Conservation (phyloP, 495 filamentous ascomycete species). For the Jackrogersella multiformis region DNA sequence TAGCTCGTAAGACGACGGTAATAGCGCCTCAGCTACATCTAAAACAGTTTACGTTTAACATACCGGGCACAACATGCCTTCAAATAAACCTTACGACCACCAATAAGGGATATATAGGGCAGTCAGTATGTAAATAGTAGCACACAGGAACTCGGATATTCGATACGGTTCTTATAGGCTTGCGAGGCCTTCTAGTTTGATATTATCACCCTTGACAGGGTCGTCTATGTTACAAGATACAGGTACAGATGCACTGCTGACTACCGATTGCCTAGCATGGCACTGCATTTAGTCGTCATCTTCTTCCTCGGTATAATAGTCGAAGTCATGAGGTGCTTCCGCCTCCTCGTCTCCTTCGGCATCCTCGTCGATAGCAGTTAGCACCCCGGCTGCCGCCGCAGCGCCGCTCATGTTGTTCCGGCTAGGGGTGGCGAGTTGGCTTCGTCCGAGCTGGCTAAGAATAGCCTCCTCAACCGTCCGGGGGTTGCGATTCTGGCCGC, state of each 20-base stretch:
- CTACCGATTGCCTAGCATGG: background rate
- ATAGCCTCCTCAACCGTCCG: slow-evolving; percentile 43
- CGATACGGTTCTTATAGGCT: background rate
- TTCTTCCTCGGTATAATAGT: slow-evolving; percentile 82
- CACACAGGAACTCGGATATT: background rate
- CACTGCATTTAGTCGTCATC: slow-evolving; percentile 59
- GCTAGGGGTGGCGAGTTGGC: slow-evolving; percentile 30
- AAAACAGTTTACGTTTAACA: too few species aligned
- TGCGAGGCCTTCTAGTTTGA: background rate
- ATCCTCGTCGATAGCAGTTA: slow-evolving; percentile 88
- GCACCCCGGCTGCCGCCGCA: slow-evolving; percentile 77
- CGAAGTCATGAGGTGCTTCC: slow-evolving; percentile 79
- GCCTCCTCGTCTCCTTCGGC: slow-evolving; percentile 86
- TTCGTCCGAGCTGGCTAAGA: slow-evolving; percentile 39
- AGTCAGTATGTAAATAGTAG: background rate
- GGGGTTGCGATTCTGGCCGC: slow-evolving; percentile 36
- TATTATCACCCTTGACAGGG: slow-evolving; percentile 17
- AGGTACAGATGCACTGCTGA: slow-evolving; percentile 28
- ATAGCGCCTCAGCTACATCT: too few species aligned
- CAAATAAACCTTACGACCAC: too few species aligned
- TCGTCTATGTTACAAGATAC: slow-evolving; percentile 26
- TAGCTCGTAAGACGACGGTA: too few species aligned
- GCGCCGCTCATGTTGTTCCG: slow-evolving; percentile 62
- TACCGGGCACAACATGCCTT: too few species aligned
- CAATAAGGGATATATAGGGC: too few species aligned